Base-by-base conservation (phyloP, 2,329 filamentous ascomycete genomes). In the Pseudovirgaria hyperparasitica region DNA sequence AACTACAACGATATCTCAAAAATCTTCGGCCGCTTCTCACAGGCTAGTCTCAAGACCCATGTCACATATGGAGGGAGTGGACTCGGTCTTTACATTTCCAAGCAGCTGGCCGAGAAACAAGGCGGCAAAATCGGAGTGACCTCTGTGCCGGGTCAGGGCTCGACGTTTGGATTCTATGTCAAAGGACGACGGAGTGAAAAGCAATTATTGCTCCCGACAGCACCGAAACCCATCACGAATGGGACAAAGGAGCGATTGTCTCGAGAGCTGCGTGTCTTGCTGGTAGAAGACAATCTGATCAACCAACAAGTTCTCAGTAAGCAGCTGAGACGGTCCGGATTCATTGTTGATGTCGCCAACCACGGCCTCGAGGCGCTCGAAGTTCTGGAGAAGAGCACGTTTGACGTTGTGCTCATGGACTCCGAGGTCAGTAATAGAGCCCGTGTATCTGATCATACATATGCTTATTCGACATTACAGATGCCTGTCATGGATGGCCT, bases 71-170 rank as follows among this genome's bases (percentile, higher is more conserved):
- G 58, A 7, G 58, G 58, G 9, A 56, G 52, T 13, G 58, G 58
- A 1, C 40, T 62, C 1, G 60, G 60, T 1, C 43, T 63, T 1
- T 61, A 60, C 33, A 63, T 63, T 25, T 57, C 55, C 6, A 50
- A 58, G 10, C 52, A 61, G 25, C 44, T 63, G 11, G 55, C 56
- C 9, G 57, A 63, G 29, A 52, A 48, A 32, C 51, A 55, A 34
- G 59, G 59, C 14, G 60, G 60, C 5, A 57, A 61, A 20, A 62
- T 63, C 23, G 58, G 60, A 3, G 58, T 62, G 9, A 45, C 43
- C 3, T 57, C 55, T 4, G 32, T 36, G 4, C 36, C 47, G 5
- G 54, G 52, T 2, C 30, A 50, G 17, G 52, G 52, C 3, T 55
- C 50, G 8, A 60, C 54, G 0, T 62, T 63, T 31, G 56, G 50